Percentiles rank a stretch among this genome's conserved stretches.
These are phyloP conservation scores for Carallia pectinifolia DNA, from an alignment of 345 rosid species.

Conservation along the genomic window DNA sequence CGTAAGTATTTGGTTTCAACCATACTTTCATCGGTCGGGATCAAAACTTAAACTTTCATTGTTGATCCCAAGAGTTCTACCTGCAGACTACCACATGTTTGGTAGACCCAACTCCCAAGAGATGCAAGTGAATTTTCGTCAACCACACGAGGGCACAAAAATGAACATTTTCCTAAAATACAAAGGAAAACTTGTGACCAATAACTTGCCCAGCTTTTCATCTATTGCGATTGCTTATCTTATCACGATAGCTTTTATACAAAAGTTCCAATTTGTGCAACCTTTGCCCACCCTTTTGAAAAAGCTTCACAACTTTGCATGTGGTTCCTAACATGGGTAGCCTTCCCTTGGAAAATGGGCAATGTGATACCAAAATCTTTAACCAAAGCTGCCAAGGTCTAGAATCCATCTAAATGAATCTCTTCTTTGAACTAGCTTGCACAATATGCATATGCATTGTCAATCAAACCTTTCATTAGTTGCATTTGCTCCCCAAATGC, in stretches of 20 bases:
- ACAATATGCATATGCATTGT: slow-evolving; percentile 11
- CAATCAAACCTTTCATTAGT: slow-evolving; percentile 18
- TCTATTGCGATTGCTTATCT: slow-evolving; percentile 27
- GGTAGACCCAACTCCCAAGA: no score
- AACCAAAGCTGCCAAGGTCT: neutral
- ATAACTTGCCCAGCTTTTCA: slow-evolving; percentile 35
- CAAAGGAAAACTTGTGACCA: slow-evolving; percentile 8
- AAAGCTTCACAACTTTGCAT: neutral
- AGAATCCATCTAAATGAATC: slow-evolving; percentile 14
- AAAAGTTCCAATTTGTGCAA: neutral
- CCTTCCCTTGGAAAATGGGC: slow-evolving; percentile 15
- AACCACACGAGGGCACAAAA: no score
- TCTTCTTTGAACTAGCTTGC: slow-evolving; percentile 21
- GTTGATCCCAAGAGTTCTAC: no score
- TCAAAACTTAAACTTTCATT: no score
- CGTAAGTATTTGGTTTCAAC: no score
- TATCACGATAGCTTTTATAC: slow-evolving; percentile 20
- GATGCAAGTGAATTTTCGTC: no score
- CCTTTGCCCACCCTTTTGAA: neutral
- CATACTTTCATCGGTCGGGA: no score
- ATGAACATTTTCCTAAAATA: neutral
- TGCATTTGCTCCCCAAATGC: slow-evolving; percentile 7
- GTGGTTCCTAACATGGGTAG: slow-evolving; percentile 1
- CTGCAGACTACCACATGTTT: no score
- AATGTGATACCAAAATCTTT: slow-evolving; percentile 6